A percentile compares a stretch with the other conserved stretches of the same genome.
These are phyloP conservation scores for Yarrowia alimentaria DNA, from an alignment of 805 yeast species.

Conservation along the genomic window DNA sequence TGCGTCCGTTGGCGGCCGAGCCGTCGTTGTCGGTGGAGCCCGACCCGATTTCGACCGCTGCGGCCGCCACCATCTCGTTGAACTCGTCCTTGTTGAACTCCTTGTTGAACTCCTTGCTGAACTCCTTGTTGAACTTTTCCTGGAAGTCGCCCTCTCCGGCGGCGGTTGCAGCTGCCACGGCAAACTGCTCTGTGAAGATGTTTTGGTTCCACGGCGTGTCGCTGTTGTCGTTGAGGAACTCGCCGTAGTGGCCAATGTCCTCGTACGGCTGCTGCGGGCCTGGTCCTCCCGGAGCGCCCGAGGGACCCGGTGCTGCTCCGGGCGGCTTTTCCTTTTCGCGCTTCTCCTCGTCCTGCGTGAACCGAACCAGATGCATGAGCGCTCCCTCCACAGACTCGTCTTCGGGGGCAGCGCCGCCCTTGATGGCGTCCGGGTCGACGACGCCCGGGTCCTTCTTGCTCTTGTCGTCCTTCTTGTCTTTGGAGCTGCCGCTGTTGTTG, in stretches of 20 bases:
- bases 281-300: background rate
- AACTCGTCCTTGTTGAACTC: constrained; percentile 8
- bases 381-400: constrained; percentile 32
- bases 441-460: constrained; percentile 31
- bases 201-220: constrained; percentile 26
- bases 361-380: constrained; percentile 28
- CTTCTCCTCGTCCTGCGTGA: constrained; percentile 27
- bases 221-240: constrained; percentile 47
- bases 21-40: no score
- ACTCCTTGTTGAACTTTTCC: constrained; percentile 14
- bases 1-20: constrained; percentile 5
- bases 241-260: constrained; percentile 35
- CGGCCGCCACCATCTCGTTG: constrained; percentile 26
- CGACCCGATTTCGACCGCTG: constrained; percentile 20
- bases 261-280: constrained; percentile 13
- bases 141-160: constrained; percentile 24
- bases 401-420: no score
- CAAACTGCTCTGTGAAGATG: constrained; percentile 25
- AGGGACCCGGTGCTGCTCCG: constrained; percentile 13
- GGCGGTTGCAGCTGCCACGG: constrained; percentile 26
- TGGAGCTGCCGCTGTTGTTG: constrained; percentile 7
- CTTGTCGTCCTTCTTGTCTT: constrained; percentile 1
- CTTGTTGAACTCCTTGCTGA: constrained; percentile 6
- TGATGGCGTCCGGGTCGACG: no score
- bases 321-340: constrained; percentile 26